Conservation (phyloP, 805 yeast species). For the Starmerella vitae region DNA sequence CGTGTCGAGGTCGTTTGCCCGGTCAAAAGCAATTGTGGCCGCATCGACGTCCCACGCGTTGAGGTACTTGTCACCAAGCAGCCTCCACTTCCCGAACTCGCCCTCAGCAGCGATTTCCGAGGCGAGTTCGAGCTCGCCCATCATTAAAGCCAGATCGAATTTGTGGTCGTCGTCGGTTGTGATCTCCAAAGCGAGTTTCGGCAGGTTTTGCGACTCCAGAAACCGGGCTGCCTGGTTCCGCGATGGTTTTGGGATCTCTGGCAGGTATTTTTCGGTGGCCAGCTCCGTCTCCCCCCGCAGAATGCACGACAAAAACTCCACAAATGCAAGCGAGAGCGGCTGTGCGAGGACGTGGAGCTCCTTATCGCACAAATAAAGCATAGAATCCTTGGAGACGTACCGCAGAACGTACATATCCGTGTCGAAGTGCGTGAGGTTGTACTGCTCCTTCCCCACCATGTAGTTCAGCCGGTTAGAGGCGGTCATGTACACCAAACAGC, state of each 20-base stretch:
- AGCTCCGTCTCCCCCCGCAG: slow-evolving; percentile 87
- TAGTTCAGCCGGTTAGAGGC: slow-evolving; percentile 78
- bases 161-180: slow-evolving; percentile 82
- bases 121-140: slow-evolving; percentile 62
- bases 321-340: slow-evolving; percentile 66
- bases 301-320: slow-evolving; percentile 92
- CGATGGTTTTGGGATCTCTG: slow-evolving; percentile 45
- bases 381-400: slow-evolving; percentile 79
- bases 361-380: slow-evolving; percentile 81
- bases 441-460: slow-evolving; percentile 85
- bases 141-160: slow-evolving; percentile 74
- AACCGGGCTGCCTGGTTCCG: slow-evolving; percentile 75
- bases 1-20: slow-evolving; percentile 71
- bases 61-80: slow-evolving; percentile 78
- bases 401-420: slow-evolving; percentile 77
- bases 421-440: slow-evolving; percentile 86
- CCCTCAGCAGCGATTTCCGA: slow-evolving; percentile 39
- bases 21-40: slow-evolving; percentile 66
- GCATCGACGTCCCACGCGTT: slow-evolving; percentile 62
- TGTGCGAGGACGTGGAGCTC: slow-evolving; percentile 72
- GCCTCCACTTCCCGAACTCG: slow-evolving; percentile 60
- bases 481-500: slow-evolving; percentile 87
- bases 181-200: slow-evolving; percentile 67
- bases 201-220: slow-evolving; percentile 82
- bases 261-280: slow-evolving; percentile 41